phyloP scores from a whole-genome alignment of 2,329 filamentous ascomycete genomes.

The Venturia asperata region DNA sequence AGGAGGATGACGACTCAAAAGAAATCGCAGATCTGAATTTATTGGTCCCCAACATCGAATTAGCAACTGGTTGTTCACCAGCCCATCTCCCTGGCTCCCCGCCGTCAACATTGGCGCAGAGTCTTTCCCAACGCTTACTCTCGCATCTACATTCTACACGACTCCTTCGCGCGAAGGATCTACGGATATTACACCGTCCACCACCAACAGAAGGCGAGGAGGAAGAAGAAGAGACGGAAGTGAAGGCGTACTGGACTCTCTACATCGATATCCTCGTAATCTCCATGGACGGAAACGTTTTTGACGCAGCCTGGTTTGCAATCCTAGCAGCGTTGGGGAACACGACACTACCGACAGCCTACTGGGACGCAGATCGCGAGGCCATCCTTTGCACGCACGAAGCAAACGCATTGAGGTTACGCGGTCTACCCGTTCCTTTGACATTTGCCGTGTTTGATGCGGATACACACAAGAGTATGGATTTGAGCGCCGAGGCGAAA shows the following conservation, averaged over 20 bases:
- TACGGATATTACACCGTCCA: conserved; percentile 64
- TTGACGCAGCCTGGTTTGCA: conserved; percentile 84
- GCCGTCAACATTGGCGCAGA: conserved; percentile 73
- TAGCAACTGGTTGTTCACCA: conserved; percentile 84
- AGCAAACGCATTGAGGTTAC: conserved; percentile 51
- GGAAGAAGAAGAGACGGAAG: conserved; percentile 34
- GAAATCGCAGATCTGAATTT: conserved; percentile 49
- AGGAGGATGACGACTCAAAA: conserved; percentile 11
- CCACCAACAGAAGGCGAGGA: conserved; percentile 41
- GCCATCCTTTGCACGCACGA: conserved; percentile 67
- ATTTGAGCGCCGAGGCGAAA: not conserved
- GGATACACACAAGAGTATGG: conserved; percentile 40
- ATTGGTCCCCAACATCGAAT: conserved; percentile 86
- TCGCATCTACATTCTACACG: conserved; percentile 65
- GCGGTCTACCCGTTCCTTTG: conserved; percentile 62
- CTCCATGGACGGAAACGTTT: conserved; percentile 82
- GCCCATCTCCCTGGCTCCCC: conserved; percentile 77
- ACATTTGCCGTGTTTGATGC: conserved; percentile 67
- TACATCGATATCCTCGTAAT: conserved; percentile 96
- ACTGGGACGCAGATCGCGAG: conserved; percentile 78
- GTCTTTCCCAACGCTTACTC: conserved; percentile 71
- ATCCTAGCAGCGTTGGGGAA: conserved; percentile 73
- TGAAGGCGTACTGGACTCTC: conserved; percentile 89
- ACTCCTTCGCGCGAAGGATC: conserved; percentile 57
- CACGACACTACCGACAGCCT: conserved; percentile 68